Evolutionary conservation across 1,139 yeast species (phyloP).

Genomic region (Casaregolazyma lundiana): DNA sequence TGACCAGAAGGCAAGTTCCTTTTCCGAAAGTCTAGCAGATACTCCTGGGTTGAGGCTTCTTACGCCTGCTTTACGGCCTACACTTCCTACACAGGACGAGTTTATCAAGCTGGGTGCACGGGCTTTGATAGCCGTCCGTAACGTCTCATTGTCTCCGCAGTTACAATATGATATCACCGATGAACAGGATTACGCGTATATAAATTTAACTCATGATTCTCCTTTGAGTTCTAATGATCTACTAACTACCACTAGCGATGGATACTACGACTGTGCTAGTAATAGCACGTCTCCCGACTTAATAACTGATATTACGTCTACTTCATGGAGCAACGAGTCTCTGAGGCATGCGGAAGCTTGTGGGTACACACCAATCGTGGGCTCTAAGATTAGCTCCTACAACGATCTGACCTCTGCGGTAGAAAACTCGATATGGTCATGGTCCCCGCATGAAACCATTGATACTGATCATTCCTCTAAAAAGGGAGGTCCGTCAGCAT

Average conservation of each 20-base stretch:
- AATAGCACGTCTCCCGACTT: neutral
- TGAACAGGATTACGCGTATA: slow-evolving; percentile 12
- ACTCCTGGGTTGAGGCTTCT: slow-evolving; percentile 15
- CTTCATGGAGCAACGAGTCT: slow-evolving; percentile 1
- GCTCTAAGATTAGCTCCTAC: slow-evolving; percentile 13
- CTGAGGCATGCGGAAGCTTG: slow-evolving; percentile 29
- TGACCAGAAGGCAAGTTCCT: slow-evolving; percentile 22
- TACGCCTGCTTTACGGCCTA: slow-evolving; percentile 21
- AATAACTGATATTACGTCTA: neutral
- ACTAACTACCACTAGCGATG: neutral
- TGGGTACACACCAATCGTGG: slow-evolving; percentile 25
- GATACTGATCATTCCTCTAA: slow-evolving; percentile 11
- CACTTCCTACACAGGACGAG: slow-evolving; percentile 40
- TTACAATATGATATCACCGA: slow-evolving; percentile 15
- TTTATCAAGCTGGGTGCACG: slow-evolving; percentile 43
- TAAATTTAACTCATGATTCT: slow-evolving; percentile 3
- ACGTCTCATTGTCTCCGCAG: slow-evolving; percentile 15
- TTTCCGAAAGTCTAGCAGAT: neutral
- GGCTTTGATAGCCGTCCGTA: slow-evolving; percentile 29
- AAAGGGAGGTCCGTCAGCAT: slow-evolving; percentile 37
- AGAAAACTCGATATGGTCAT: slow-evolving; percentile 58
- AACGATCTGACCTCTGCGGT: slow-evolving; percentile 31
- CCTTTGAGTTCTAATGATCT: neutral
- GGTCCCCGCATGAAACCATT: slow-evolving; percentile 57
- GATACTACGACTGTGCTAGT: neutral